These are phyloP conservation scores for Rhynchosporium agropyri DNA, from an alignment of 2,329 filamentous ascomycete species.

Conservation along the genomic window DNA sequence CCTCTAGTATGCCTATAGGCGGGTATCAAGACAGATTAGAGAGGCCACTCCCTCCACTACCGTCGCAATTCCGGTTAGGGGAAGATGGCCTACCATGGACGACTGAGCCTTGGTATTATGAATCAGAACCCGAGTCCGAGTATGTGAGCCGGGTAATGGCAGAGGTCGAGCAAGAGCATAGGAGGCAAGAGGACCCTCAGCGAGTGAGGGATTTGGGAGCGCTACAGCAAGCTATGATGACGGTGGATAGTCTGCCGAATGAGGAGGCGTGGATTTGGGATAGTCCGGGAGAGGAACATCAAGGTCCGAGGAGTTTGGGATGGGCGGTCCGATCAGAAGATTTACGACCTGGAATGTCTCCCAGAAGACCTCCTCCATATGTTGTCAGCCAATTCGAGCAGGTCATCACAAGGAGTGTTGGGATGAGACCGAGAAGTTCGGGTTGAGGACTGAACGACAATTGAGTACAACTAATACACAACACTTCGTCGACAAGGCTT, in stretches of 20 bases:
- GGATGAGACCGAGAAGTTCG: slow-evolving; percentile 30
- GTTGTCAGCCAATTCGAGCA: slow-evolving; percentile 39
- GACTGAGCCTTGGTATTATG: slow-evolving; percentile 37
- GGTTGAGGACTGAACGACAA: slow-evolving; percentile 16
- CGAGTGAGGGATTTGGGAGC: slow-evolving; percentile 37
- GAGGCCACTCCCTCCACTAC: slow-evolving; percentile 38
- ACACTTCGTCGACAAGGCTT: background rate
- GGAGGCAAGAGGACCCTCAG: slow-evolving; percentile 38
- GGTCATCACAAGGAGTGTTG: slow-evolving; percentile 15
- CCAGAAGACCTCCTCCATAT: slow-evolving; percentile 35
- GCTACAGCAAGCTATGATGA: slow-evolving; percentile 42
- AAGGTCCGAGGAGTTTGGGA: slow-evolving; percentile 39
- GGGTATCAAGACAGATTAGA: slow-evolving; percentile 22
- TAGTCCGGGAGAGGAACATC: slow-evolving; percentile 33
- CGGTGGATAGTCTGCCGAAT: slow-evolving; percentile 38
- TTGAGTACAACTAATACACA: slow-evolving; percentile 6
- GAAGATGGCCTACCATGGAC: slow-evolving; percentile 42
- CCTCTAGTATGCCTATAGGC: slow-evolving; percentile 24
- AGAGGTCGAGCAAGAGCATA: slow-evolving; percentile 27
- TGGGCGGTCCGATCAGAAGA: slow-evolving; percentile 39
- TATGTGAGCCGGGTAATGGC: slow-evolving; percentile 17
- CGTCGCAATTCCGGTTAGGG: slow-evolving; percentile 41
- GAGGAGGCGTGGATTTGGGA: slow-evolving; percentile 39
- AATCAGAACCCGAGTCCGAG: slow-evolving; percentile 23
- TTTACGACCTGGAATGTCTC: slow-evolving; percentile 15